phyloP scores from a whole-genome alignment of 129 eudicot genomes.

The Gnaphalium uliginosum region DNA sequence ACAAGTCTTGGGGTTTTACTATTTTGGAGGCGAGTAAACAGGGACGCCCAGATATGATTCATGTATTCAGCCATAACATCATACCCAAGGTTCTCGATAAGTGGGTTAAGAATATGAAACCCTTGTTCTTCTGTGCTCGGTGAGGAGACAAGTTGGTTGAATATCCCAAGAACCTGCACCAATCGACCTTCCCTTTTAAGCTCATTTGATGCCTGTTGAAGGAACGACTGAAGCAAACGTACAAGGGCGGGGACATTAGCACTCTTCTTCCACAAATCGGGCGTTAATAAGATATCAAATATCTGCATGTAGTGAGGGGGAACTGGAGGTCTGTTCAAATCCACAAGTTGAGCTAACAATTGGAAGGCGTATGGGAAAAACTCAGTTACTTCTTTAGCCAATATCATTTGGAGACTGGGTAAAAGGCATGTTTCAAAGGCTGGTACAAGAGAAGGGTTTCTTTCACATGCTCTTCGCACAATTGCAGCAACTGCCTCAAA shows the following conservation, averaged over 20 bases:
- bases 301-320: constrained; percentile 79
- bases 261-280: constrained; percentile 81
- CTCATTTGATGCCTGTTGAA: constrained; percentile 81
- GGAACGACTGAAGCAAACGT: constrained; percentile 90
- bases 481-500: constrained; percentile 93
- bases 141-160: constrained; percentile 60
- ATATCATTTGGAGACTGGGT: constrained; percentile 48
- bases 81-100: constrained; percentile 84
- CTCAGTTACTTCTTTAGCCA: constrained; percentile 68
- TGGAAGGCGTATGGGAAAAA: constrained; percentile 96
- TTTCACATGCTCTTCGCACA: constrained; percentile 81
- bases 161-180: constrained; percentile 70
- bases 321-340: constrained; percentile 72
- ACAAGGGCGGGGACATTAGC: constrained; percentile 96
- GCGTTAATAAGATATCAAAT: constrained; percentile 71
- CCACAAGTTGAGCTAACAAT: constrained; percentile 92
- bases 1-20: constrained; percentile 59
- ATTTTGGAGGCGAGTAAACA: constrained; percentile 62
- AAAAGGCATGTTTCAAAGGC: constrained; percentile 76
- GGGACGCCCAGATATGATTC: constrained; percentile 60
- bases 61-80: constrained; percentile 68
- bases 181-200: constrained; percentile 71
- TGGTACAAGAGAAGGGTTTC: constrained; percentile 64
- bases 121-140: constrained; percentile 92
- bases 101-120: constrained; percentile 86